A percentile compares a stretch with the other conserved stretches of the same genome.
Evolutionary conservation across 2,329 filamentous ascomycete species (phyloP).

Genomic region (Xylariaceae sp.): DNA sequence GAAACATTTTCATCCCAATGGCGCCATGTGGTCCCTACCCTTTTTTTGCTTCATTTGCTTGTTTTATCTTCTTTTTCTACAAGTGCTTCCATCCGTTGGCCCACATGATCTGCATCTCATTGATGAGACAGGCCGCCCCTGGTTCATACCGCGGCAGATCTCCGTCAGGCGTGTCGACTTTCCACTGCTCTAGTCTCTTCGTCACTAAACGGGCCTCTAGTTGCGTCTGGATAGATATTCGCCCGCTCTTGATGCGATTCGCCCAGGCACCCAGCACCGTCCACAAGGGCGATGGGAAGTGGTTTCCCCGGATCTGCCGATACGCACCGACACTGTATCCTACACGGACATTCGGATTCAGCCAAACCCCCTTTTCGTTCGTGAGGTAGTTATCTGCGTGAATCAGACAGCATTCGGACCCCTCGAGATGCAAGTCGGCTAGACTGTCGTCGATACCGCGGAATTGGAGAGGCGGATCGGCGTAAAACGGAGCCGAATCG

Average conservation of each 20-base stretch:
- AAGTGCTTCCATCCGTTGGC: constrained; percentile 65
- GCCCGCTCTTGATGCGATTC: constrained; percentile 43
- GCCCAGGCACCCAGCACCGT: constrained; percentile 50
- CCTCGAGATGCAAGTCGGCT: constrained; percentile 60
- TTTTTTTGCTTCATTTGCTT: not conserved
- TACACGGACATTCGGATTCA: constrained; percentile 63
- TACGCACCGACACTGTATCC: constrained; percentile 55
- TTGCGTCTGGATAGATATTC: constrained; percentile 44
- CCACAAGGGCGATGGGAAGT: constrained; percentile 52
- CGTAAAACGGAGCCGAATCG: constrained; percentile 55
- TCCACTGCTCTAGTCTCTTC: constrained; percentile 51
- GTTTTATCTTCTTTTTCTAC: constrained; percentile 38
- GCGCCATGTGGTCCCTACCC: not conserved
- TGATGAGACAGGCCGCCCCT: constrained; percentile 60
- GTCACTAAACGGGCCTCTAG: constrained; percentile 49
- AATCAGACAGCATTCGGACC: constrained; percentile 68
- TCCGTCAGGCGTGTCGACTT: constrained; percentile 43
- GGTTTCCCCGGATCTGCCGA: constrained; percentile 43
- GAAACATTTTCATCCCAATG: not conserved
- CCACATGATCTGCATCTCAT: constrained; percentile 67
- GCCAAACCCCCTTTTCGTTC: constrained; percentile 53
- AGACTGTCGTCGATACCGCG: constrained; percentile 67
- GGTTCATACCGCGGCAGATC: constrained; percentile 46
- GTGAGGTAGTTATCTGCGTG: constrained; percentile 62
- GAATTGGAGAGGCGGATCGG: constrained; percentile 57